Evolutionary conservation across 2,329 filamentous ascomycete species (phyloP), one percentile per base, ranked within the genome.

Genomic region (Sarocladium kiliense): DNA sequence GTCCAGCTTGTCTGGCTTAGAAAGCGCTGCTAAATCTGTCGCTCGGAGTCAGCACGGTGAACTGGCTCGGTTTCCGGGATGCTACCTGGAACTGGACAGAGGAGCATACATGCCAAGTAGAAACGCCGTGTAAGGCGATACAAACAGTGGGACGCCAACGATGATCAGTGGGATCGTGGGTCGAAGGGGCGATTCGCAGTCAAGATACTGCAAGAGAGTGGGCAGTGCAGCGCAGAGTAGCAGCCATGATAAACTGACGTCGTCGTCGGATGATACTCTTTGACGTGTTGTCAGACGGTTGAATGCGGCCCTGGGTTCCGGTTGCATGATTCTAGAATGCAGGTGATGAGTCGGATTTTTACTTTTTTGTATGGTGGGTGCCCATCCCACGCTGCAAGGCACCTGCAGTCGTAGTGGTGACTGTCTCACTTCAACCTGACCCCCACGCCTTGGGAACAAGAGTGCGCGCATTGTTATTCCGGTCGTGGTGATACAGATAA

Each of bases 381-480:
- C n/a, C 30, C 47, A 51, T 51, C 47, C 47, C 30, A 36, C 47
- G 47, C 47, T 51, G 47, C 47, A 51, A 36, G 47, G 26, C 47
- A 51, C 30, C 27, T 51, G 26, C 27, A 45, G n/a, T 6, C n/a
- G 36, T 39, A 6, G 36, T 39, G n/a, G n/a, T 39, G 36, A 39
- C n/a, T 39, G 36, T 39, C 36, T 39, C n/a, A 39, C 36, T n/a
- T 32, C 12, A 32, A 19, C 36, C 36, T 10, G 16, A 6, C 36
- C 36, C 36, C 36, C 36, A 39, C 36, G 36, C 36, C n/a, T 5
- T 39, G 30, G 14, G n/a, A n/a, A n/a, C n/a, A n/a, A n/a, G n/a
- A n/a, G n/a, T n/a, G n/a, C n/a, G n/a, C n/a, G n/a, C n/a, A n/a
- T n/a, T n/a, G n/a, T n/a, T n/a, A n/a, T n/a, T n/a, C n/a, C n/a